Percentiles rank a stretch among this genome's conserved stretches.
Conservation (phyloP, 345 rosid species). For the Citrus glauca region DNA sequence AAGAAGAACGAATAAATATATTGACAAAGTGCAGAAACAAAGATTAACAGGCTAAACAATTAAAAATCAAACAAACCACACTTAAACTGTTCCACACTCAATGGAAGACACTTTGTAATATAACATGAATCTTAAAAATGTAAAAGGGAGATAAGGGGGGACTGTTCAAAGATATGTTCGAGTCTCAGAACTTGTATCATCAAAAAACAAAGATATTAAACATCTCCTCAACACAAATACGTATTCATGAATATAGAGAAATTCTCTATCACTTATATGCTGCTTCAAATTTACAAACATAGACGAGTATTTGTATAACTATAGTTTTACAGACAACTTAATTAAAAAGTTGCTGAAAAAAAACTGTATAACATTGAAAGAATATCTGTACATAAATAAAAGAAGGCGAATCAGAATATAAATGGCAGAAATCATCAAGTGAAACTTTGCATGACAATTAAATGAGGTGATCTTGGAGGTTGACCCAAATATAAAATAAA, state of each 20-base stretch:
- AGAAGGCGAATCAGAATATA: not conserved
- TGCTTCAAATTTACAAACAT: not conserved
- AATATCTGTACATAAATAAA: too few relatives aligned
- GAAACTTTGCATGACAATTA: not conserved
- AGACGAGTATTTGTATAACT: not conserved
- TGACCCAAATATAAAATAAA: not conserved
- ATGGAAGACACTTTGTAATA: not conserved
- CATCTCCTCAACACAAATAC: not conserved
- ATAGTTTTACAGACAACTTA: not conserved
- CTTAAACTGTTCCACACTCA: not conserved
- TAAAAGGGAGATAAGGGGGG: not conserved
- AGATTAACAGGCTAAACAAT: not conserved
- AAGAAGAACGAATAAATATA: not conserved
- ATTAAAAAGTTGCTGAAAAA: not conserved
- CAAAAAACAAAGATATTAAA: not conserved
- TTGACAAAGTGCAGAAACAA: constrained; percentile 11
- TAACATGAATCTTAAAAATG: not conserved
- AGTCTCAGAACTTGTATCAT: not conserved
- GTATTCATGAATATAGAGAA: not conserved
- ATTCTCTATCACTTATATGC: not conserved
- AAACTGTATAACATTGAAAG: not conserved
- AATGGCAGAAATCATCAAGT: not conserved
- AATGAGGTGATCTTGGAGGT: not conserved
- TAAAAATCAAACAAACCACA: not conserved
- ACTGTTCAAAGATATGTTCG: not conserved